Evolutionary conservation across 2,329 filamentous ascomycete genomes (phyloP), one percentile per base, ranked within the genome.

Genomic region (Clarireedia hainanense): DNA sequence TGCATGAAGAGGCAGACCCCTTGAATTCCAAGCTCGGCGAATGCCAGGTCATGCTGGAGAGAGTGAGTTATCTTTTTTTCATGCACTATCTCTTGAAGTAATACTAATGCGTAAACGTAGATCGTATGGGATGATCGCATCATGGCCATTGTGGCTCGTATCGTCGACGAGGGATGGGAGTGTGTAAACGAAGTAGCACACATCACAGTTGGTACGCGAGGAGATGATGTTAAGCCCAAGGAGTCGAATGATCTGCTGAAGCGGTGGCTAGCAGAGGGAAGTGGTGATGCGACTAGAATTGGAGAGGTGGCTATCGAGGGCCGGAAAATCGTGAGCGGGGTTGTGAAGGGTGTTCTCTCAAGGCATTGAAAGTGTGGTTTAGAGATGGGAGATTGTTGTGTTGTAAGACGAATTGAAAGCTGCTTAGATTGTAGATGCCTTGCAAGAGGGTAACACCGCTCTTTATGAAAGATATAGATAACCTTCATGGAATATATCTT

Each of bases 171-270:
- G 14, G 73, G 71, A 58, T 89, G 85, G 83, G 76, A 83, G 55
- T 92, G 85, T 59, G 80, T 81, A 45, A 99, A 99, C 67, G 72
- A 77, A 14, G 78, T 95, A 34, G 84, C 91, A 10, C 94, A 99
- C 69, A 82, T 99, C 58, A 99, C 94, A 0, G 78, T 97, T 6
- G 94, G 94, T 20, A 99, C 94, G 0, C 81, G 84, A 9, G 80
- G 84, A 61, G 72, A 77, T 47, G 71, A 76, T 6, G 82, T 97
- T 65, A 97, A 96, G 74, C 92, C 94, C 0, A 91, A 88, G 72
- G 92, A 99, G 75, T 95, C 91, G 73, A 99, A 99, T 68, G 85
- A 89, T 57, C 64, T 99, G 67, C 71, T 99, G 57, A 77, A 77
- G 60, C 76, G 76, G 58, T 97, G 92, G 92, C 68, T 94, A 59